These are phyloP conservation scores for Oenanthe sinensis DNA, from an alignment of 129 eudicot species.

Conservation along the genomic window DNA sequence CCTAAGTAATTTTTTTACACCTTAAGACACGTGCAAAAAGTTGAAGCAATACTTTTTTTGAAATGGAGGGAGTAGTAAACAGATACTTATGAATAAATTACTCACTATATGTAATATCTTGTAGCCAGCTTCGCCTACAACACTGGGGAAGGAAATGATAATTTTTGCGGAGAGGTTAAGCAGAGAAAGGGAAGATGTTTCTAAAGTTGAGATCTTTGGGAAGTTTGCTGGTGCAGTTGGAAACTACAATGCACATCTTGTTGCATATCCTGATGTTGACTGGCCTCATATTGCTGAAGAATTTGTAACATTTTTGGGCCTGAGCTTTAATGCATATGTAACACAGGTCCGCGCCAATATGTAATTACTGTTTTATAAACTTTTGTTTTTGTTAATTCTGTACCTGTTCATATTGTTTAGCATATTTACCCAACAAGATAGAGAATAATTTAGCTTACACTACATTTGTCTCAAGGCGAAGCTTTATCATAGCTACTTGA, in stretches of 20 bases:
- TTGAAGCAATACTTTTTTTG: too few relatives aligned
- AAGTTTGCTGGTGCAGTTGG: slow-evolving; percentile 99
- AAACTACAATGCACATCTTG: slow-evolving; percentile 85
- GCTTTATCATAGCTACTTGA: not conserved
- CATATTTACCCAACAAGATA: not conserved
- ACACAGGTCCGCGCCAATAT: slow-evolving; percentile 54
- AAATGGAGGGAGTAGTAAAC: too few relatives aligned
- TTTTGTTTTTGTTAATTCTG: not conserved
- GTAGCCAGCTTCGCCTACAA: slow-evolving; percentile 97
- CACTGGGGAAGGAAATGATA: slow-evolving; percentile 93
- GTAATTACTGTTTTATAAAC: not conserved
- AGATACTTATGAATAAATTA: slow-evolving; percentile 1
- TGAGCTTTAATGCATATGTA: slow-evolving; percentile 74
- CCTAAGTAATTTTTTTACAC: too few relatives aligned
- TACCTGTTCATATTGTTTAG: not conserved
- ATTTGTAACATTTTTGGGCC: slow-evolving; percentile 84
- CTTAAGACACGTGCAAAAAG: too few relatives aligned
- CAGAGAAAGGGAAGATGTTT: slow-evolving; percentile 48
- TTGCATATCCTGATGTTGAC: slow-evolving; percentile 70
- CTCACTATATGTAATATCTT: slow-evolving; percentile 12
- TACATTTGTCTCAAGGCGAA: not conserved
- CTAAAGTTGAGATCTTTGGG: slow-evolving; percentile 67
- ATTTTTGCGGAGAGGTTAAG: slow-evolving; percentile 73
- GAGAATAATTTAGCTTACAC: not conserved
- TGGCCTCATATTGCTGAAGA: slow-evolving; percentile 82